phyloP scores from a whole-genome alignment of 2,329 filamentous ascomycete genomes.

The Phyllosticta citriasiana region DNA sequence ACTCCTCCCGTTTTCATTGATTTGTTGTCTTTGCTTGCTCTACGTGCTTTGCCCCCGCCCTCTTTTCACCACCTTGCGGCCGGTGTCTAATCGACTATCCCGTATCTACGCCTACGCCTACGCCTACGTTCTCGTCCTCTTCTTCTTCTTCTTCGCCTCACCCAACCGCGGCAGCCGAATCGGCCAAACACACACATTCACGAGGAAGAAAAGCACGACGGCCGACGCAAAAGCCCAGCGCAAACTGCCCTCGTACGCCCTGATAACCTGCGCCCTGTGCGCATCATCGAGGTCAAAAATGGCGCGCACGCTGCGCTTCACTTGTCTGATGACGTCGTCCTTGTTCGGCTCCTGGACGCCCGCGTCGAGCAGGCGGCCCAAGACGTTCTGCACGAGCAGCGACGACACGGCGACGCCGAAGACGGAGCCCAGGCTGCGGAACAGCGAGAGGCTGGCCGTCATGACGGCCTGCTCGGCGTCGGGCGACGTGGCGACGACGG shows the following conservation, averaged over 20 bases:
- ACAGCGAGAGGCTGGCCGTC: conserved; percentile 53
- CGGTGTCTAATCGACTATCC: no score
- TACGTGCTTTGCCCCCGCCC: no score
- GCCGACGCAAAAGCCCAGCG: conserved; percentile 35
- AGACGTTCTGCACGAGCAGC: conserved; percentile 62
- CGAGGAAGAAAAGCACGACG: conserved; percentile 37
- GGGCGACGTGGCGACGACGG: conserved; percentile 32
- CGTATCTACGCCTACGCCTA: no score
- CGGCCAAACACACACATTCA: conserved; percentile 41
- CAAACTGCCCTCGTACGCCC: conserved; percentile 29
- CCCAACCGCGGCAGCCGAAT: conserved; percentile 47
- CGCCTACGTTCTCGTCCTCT: neutral
- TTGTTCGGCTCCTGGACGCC: conserved; percentile 52
- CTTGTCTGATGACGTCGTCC: conserved; percentile 38
- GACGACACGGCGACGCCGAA: conserved; percentile 64
- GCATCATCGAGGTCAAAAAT: conserved; percentile 36
- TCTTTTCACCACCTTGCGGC: no score
- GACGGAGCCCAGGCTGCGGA: conserved; percentile 61
- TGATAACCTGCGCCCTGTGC: conserved; percentile 36
- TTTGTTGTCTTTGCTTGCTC: no score
- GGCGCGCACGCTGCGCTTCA: conserved; percentile 41
- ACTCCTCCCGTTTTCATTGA: no score
- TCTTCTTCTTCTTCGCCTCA: conserved; percentile 11
- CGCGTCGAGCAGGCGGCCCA: conserved; percentile 48
- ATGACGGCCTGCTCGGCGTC: conserved; percentile 38